Evolutionary conservation across 768 basidiomycete genomes (phyloP), one percentile per base, ranked within the genome.

Genomic region (Leccinellum albellum): DNA sequence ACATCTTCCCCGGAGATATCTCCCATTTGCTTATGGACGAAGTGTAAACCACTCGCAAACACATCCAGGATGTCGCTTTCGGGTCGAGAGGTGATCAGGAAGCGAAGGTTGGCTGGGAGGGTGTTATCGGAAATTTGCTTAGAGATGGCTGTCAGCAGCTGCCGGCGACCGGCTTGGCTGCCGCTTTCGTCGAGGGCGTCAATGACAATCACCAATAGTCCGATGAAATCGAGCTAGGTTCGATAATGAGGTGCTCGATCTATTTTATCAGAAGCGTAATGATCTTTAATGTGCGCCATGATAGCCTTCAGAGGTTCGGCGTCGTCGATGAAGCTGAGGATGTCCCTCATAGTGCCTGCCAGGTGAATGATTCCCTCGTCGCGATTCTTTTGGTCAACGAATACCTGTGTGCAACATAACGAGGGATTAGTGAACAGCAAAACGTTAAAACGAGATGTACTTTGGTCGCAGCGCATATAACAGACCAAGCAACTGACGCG

Each of bases 141-240:
- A 6, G 12, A 28, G 7, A 48, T 29, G 3, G 28, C n/a, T 6
- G 1, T 0, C 17, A 48, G 28, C n/a, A 48, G 47, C 1, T 31
- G 47, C 15, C 0, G 8, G 6, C 47, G 47, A 20, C n/a, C n/a
- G 4, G 47, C 8, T 0, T 0, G n/a, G 9, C 29, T 12, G 0
- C 47, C 47, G 0, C 47, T 31, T 24, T 48, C 47, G 4, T 48
- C 47, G n/a, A 48, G 26, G 4, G 47, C 53, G 21, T 53, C 53
- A 3, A 45, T 46, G 21, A 53, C 31, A 3, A 53, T 3, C 6
- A 53, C 21, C 15, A 53, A 6, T 0, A 29, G 44, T 6, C 42
- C 52, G 8, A 32, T 32, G 0, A 44, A 1, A 23, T 45, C 1
- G 0, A 45, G 21, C 2, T 24, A 13, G 52, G 52, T 24, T 53